A percentile compares a stretch with the other conserved stretches of the same genome.
Evolutionary conservation across 176 grass and related monocot genomes (phyloP).

Genomic region (Eleusine coracana): DNA sequence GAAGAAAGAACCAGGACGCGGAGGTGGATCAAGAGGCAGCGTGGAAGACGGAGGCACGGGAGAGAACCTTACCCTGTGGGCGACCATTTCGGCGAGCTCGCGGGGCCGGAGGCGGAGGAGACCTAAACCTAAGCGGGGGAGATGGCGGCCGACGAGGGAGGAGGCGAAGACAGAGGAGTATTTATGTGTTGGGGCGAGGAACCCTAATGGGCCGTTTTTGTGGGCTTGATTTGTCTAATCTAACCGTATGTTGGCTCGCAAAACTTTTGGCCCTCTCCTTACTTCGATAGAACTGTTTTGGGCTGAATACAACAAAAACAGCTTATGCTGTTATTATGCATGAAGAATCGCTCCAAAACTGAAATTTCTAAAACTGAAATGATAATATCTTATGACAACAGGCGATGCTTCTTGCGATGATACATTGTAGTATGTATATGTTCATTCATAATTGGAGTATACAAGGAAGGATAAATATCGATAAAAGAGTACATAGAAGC

Average conservation of each 20-base stretch:
- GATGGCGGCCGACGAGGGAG: constrained; percentile 44
- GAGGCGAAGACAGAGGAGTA: not conserved
- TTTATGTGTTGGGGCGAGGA: constrained; percentile 23
- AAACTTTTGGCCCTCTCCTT: not conserved
- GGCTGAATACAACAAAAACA: not conserved
- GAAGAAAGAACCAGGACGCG: not conserved
- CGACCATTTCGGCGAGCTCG: constrained; percentile 61
- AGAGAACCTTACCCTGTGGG: constrained; percentile 64
- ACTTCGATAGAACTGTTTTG: not conserved
- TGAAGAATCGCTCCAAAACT: not conserved
- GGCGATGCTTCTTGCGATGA: not conserved
- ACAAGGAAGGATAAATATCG: not conserved
- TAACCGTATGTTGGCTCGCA: not conserved
- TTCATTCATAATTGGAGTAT: not conserved
- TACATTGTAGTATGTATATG: not conserved
- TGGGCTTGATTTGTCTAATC: not conserved
- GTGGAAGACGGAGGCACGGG: no score
- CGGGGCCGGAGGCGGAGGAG: constrained; percentile 35
- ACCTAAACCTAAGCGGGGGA: constrained; percentile 35
- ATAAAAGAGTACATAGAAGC: constrained; percentile 5
- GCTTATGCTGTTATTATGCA: no score
- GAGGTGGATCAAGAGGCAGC: not conserved
- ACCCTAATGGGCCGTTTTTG: constrained; percentile 39
- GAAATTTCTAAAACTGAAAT: not conserved
- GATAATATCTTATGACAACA: not conserved